These are phyloP conservation scores for Cyberlindnera maritima DNA, from an alignment of 805 yeast species.

Conservation along the genomic window DNA sequence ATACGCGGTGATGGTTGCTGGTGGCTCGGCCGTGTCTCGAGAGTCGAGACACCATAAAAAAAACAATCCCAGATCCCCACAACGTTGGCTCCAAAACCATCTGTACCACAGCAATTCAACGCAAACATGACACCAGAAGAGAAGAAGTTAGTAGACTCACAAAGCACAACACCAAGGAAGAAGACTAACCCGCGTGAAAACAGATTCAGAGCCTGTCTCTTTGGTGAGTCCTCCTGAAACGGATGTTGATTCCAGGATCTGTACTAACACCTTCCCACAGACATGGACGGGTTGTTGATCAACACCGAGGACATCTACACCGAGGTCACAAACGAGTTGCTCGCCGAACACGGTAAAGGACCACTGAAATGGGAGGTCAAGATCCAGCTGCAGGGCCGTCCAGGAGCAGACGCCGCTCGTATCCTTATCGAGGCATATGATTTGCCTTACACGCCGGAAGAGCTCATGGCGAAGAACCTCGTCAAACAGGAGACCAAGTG, in stretches of 20 bases:
- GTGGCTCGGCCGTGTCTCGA: too few species aligned
- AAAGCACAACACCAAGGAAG: too few species aligned
- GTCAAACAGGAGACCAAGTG: slow-evolving; percentile 53
- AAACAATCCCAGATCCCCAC: too few species aligned
- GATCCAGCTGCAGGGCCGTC: slow-evolving; percentile 83
- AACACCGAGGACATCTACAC: slow-evolving; percentile 94
- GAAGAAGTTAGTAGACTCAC: background rate
- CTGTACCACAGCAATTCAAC: background rate
- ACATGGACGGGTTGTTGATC: slow-evolving; percentile 93
- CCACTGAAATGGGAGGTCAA: slow-evolving; percentile 90
- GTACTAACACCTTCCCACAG: slow-evolving; percentile 31
- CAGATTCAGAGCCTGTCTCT: slow-evolving; percentile 62
- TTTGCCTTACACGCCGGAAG: slow-evolving; percentile 65
- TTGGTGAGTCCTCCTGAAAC: slow-evolving; percentile 45
- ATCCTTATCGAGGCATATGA: slow-evolving; percentile 66
- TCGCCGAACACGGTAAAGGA: slow-evolving; percentile 70
- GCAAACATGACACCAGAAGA: slow-evolving; percentile 1
- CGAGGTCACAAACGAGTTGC: slow-evolving; percentile 62
- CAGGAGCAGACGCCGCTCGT: slow-evolving; percentile 59
- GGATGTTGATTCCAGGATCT: background rate
- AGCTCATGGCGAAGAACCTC: slow-evolving; percentile 51
- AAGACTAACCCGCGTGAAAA: too few species aligned
- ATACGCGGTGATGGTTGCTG: too few species aligned
- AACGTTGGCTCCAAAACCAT: background rate
- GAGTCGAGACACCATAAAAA: too few species aligned